A percentile compares a stretch with the other conserved stretches of the same genome.
Evolutionary conservation across 1,284 basidiomycete species (phyloP).

Genomic region (Irpex sp.): DNA sequence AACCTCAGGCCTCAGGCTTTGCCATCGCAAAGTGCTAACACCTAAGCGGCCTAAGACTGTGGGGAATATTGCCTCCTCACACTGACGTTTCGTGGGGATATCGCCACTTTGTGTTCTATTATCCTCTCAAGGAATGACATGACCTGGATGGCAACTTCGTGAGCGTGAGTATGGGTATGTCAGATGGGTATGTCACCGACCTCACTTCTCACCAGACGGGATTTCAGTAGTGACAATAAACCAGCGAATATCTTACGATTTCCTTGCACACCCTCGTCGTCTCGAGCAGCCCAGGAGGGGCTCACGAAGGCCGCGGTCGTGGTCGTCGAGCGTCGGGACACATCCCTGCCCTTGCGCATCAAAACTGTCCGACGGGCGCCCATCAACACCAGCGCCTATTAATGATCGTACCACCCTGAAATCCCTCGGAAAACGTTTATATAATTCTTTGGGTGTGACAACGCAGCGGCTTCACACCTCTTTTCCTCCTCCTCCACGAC

Average conservation of each 20-base stretch:
- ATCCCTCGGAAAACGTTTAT: not conserved
- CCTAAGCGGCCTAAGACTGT: too few species aligned
- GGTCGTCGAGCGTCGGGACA: not conserved
- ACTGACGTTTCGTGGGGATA: too few species aligned
- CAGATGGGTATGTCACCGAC: too few species aligned
- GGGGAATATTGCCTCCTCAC: too few species aligned
- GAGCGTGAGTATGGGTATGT: too few species aligned
- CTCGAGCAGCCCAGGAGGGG: not conserved
- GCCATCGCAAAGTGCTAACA: too few species aligned
- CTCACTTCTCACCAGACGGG: too few species aligned
- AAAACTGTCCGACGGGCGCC: not conserved
- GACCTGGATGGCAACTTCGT: too few species aligned
- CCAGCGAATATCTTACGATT: not conserved
- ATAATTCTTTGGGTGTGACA: not conserved
- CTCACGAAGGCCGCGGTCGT: not conserved
- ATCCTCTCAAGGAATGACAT: too few species aligned
- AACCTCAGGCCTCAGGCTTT: too few species aligned
- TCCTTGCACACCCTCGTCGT: not conserved
- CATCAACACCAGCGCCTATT: not conserved
- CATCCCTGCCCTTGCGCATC: not conserved
- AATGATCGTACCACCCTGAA: not conserved
- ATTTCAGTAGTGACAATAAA: too few species aligned
- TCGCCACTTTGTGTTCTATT: too few species aligned
- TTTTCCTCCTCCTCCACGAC: not conserved
- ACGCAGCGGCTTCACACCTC: not conserved